Evolutionary conservation across 129 eudicot species (phyloP).

Genomic region (sunflower (Helianthus annuus)): DNA sequence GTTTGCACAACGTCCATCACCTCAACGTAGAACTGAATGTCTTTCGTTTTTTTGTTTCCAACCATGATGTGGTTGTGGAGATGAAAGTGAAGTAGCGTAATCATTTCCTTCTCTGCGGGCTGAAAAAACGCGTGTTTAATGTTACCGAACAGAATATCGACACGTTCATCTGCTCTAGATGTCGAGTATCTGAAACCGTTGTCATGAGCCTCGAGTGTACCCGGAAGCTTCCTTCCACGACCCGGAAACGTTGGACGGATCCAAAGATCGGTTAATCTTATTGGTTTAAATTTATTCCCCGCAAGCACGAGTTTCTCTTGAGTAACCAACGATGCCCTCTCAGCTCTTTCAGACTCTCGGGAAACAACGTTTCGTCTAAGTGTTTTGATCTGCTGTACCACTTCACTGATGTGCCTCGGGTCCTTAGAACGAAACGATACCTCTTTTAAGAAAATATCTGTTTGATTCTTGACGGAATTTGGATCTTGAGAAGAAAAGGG

Average conservation of each 20-base stretch:
- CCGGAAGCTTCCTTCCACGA: conserved; percentile 46
- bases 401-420: conserved; percentile 43
- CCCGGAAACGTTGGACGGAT: conserved; percentile 45
- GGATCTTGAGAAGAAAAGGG: conserved; percentile 40
- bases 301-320: conserved; percentile 43
- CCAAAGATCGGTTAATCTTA: conserved; percentile 39
- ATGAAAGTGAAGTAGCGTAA: conserved; percentile 45
- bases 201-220: conserved; percentile 43
- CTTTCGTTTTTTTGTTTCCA: conserved; percentile 54
- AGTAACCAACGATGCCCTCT: conserved; percentile 43
- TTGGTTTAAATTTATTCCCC: conserved; percentile 46
- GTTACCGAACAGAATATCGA: conserved; percentile 41
- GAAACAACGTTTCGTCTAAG: conserved; percentile 37
- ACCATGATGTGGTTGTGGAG: conserved; percentile 57
- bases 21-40: conserved; percentile 45
- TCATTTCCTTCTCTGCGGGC: conserved; percentile 52
- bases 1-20: conserved; percentile 53
- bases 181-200: conserved; percentile 49
- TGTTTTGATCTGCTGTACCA: conserved; percentile 37
- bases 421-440: conserved; percentile 42
- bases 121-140: conserved; percentile 49
- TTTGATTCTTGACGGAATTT: conserved; percentile 31
- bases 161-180: conserved; percentile 46
- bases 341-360: conserved; percentile 45
- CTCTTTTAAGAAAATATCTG: conserved; percentile 41